phyloP scores from a whole-genome alignment of 305 asterid species.

The Fraxinus velutina region DNA sequence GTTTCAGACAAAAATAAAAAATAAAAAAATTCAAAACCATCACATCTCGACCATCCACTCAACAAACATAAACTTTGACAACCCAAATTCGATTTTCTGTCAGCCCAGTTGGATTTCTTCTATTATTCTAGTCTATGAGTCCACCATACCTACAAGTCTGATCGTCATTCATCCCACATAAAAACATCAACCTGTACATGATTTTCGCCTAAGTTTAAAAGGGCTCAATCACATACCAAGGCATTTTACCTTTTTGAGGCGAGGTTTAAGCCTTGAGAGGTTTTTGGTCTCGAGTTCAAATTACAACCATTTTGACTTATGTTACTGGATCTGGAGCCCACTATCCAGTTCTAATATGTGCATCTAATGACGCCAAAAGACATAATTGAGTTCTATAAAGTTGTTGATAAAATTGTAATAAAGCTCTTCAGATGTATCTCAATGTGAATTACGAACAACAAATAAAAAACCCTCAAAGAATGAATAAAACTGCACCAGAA shows the following conservation, averaged over 20 bases:
- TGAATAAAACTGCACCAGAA: slow-evolving; percentile 3
- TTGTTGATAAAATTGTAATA: neutral
- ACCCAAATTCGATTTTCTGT: neutral
- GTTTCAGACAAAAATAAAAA: neutral
- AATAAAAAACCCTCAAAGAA: neutral
- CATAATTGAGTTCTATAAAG: neutral
- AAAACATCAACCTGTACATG: neutral
- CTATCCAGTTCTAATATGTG: neutral
- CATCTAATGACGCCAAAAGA: neutral
- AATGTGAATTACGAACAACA: neutral
- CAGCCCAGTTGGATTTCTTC: neutral
- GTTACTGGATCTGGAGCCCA: neutral
- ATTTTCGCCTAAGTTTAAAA: neutral
- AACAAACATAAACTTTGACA: neutral
- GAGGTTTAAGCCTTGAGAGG: neutral
- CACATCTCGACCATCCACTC: neutral
- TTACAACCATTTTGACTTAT: neutral
- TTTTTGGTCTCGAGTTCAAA: neutral
- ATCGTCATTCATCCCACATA: neutral
- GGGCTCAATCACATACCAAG: neutral
- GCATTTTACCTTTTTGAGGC: neutral
- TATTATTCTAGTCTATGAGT: neutral
- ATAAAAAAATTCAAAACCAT: neutral
- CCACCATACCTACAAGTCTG: neutral
- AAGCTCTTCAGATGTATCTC: neutral